These are phyloP conservation scores for Eustoma russellianum DNA, from an alignment of 257 asterid species.

Conservation along the genomic window DNA sequence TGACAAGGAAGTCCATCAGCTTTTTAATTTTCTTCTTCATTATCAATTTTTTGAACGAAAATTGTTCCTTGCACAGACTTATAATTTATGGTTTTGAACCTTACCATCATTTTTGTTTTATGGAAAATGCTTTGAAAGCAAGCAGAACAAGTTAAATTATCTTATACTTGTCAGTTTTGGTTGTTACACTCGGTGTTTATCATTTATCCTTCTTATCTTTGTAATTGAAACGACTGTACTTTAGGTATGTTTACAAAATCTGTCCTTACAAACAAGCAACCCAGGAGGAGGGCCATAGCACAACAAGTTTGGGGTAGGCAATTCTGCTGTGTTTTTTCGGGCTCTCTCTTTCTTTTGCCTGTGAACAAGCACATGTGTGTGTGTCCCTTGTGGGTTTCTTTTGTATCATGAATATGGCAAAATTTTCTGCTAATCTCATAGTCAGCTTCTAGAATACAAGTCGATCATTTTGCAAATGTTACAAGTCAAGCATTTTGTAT, in stretches of 20 bases:
- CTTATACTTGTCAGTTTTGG: slow-evolving; percentile 12
- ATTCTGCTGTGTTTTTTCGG: slow-evolving; percentile 8
- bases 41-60: background rate
- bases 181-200: slow-evolving; percentile 3
- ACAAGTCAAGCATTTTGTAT: too few species aligned
- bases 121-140: slow-evolving; percentile 89
- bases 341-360: background rate
- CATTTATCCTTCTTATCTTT: slow-evolving; percentile 14
- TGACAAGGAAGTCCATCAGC: slow-evolving; percentile 8
- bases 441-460: too few species aligned
- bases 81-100: slow-evolving; percentile 14
- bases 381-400: too few species aligned
- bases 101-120: slow-evolving; percentile 47
- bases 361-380: background rate
- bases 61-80: too few species aligned
- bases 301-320: slow-evolving; percentile 85
- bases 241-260: slow-evolving; percentile 82
- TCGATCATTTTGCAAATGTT: too few species aligned
- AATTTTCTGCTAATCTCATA: too few species aligned
- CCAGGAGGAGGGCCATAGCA: slow-evolving; percentile 89
- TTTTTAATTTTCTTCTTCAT: slow-evolving; percentile 5
- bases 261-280: slow-evolving; percentile 93
- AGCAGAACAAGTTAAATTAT: slow-evolving; percentile 66
- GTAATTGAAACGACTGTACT: slow-evolving; percentile 15
- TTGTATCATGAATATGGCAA: too few species aligned